Base-by-base conservation (phyloP, 805 yeast species). In the Henningerozyma blattae region DNA sequence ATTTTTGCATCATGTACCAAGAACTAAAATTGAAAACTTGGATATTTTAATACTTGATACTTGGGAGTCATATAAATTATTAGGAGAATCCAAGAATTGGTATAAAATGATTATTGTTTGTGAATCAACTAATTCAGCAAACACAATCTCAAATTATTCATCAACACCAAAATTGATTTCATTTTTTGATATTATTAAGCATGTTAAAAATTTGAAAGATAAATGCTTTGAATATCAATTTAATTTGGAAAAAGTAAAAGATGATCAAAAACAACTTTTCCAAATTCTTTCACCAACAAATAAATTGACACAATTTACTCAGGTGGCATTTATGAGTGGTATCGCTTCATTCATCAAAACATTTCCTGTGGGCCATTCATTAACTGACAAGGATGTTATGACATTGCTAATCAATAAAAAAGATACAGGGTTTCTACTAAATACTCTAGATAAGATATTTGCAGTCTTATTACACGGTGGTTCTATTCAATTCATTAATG, bases 251-350 rank as follows among this genome's bases (percentile, higher is more conserved):
- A 56, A 61, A 45, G 42, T 48, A 31, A 42, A 63, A 3, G 54
- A 59, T 28, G 63, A 64, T 18, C 46, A 52, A 22, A 64, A 65
- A 9, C 29, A 54, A 5, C 49, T 62, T n/a, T 45, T 49, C 12
- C 39, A 56, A 17, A 43, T 41, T 10, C 40, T 50, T 4, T 45
- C 54, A 2, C 39, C 44, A 9, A 36, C 33, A 24, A 40, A 47
- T 13, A 43, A 44, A 9, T 45, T 58, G 1, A 52, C 58, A 2
- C 43, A 56, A 10, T 73, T 67, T 44, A 65, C 72, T 4, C 77
- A 73, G 36, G 57, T 66, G 37, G 70, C 71, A 40, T 49, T 74
- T 27, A 67, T 72, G 4, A 67, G 77, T 40, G 62, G 74, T 5
- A 54, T 68, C 22, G 72, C 81, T 2, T 62, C 79, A 1, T 58